A percentile compares a stretch with the other conserved stretches of the same genome.
These are phyloP conservation scores for Ramularia endophylla DNA, from an alignment of 2,329 filamentous ascomycete genomes.

Conservation along the genomic window DNA sequence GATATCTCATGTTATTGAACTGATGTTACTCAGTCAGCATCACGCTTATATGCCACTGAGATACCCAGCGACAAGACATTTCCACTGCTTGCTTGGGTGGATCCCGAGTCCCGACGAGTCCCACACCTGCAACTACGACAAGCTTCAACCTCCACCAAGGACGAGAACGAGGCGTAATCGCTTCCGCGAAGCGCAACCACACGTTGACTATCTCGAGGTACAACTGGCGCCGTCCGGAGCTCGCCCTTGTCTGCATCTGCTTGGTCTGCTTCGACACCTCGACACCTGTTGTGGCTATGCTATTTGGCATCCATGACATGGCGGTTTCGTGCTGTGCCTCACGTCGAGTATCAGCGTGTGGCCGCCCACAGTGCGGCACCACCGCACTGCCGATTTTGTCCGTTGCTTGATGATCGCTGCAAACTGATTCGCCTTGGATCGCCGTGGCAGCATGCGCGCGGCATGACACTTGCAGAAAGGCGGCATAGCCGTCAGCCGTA, in stretches of 20 bases:
- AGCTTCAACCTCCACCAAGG: too few relatives aligned
- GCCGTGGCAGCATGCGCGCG: constrained; percentile 3
- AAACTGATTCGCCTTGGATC: constrained; percentile 8
- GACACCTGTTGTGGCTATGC: background rate
- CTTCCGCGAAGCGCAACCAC: too few relatives aligned
- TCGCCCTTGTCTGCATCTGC: background rate
- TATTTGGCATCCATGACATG: background rate
- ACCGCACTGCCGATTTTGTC: background rate
- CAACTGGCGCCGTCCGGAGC: too few relatives aligned
- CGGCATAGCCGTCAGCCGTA: constrained; percentile 7
- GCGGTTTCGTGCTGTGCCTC: constrained; percentile 1
- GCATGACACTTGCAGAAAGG: background rate
- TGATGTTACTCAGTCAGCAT: too few relatives aligned
- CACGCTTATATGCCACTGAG: too few relatives aligned
- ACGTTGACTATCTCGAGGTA: too few relatives aligned
- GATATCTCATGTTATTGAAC: too few relatives aligned
- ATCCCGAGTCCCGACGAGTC: too few relatives aligned
- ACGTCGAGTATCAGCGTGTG: constrained; percentile 1
- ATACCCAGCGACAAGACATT: too few relatives aligned
- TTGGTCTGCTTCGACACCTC: background rate
- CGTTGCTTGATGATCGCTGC: constrained; percentile 1
- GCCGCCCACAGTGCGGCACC: background rate
- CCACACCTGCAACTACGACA: too few relatives aligned
- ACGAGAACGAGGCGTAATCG: too few relatives aligned
- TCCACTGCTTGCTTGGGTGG: too few relatives aligned